A percentile compares a stretch with the other conserved stretches of the same genome.
Conservation (phyloP, 1,139 yeast genomes). For the Hemisphaericaspora xylofermentans region DNA sequence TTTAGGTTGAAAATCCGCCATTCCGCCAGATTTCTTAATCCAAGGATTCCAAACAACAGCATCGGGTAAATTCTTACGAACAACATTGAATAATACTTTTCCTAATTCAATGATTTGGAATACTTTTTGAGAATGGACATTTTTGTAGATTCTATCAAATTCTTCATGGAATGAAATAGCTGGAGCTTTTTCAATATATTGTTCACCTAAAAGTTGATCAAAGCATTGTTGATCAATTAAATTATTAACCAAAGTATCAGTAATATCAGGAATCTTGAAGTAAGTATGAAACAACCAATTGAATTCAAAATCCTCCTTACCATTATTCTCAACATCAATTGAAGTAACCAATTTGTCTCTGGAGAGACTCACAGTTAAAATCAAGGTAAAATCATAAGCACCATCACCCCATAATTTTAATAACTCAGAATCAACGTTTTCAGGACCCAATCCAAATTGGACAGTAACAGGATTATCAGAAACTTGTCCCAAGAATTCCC, state of each 20-base stretch:
- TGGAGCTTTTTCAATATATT: slow-evolving; percentile 70
- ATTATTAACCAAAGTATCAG: slow-evolving; percentile 74
- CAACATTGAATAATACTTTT: slow-evolving; percentile 63
- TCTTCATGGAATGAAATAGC: slow-evolving; percentile 75
- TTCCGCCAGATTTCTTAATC: slow-evolving; percentile 72
- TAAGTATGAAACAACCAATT: slow-evolving; percentile 97
- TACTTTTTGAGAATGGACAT: slow-evolving; percentile 52
- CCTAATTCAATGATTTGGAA: slow-evolving; percentile 70
- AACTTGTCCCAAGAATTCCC: slow-evolving; percentile 92
- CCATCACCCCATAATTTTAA: slow-evolving; percentile 49
- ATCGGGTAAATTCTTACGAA: slow-evolving; percentile 72
- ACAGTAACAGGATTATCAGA: slow-evolving; percentile 57
- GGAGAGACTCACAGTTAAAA: slow-evolving; percentile 63
- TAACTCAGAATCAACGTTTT: slow-evolving; percentile 68
- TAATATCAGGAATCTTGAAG: slow-evolving; percentile 70
- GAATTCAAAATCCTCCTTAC: slow-evolving; percentile 66
- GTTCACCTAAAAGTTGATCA: slow-evolving; percentile 68
- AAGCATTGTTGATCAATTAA: slow-evolving; percentile 66
- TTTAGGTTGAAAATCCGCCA: slow-evolving; percentile 89
- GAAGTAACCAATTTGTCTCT: slow-evolving; percentile 57
- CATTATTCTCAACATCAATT: slow-evolving; percentile 76
- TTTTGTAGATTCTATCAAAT: slow-evolving; percentile 78
- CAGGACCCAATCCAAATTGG: slow-evolving; percentile 89
- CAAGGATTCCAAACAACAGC: slow-evolving; percentile 99
- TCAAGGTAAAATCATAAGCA: slow-evolving; percentile 68